Conservation (phyloP, 441 rosid species). For the Gossypium lobatum region DNA sequence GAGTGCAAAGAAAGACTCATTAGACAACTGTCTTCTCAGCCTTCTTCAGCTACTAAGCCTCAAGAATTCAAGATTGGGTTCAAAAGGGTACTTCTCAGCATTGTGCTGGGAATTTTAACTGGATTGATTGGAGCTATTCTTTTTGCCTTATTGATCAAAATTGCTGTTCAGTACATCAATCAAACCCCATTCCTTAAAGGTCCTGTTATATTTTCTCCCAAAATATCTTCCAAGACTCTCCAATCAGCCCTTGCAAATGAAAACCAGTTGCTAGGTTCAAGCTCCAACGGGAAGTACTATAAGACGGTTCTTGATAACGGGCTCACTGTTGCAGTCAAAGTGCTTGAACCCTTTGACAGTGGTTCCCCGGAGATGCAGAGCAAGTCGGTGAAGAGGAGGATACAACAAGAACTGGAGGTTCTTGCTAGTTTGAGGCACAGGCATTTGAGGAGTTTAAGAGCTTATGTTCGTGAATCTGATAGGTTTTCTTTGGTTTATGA, state of each 20-base stretch:
- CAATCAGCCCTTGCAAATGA: conserved; percentile 64
- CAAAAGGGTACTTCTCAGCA: conserved; percentile 55
- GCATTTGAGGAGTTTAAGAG: conserved; percentile 82
- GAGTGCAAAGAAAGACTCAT: conserved; percentile 47
- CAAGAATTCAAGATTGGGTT: conserved; percentile 41
- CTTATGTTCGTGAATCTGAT: conserved; percentile 72
- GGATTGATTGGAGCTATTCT: conserved; percentile 55
- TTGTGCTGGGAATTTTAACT: conserved; percentile 56
- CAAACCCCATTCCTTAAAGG: conserved; percentile 84
- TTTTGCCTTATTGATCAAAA: conserved; percentile 52
- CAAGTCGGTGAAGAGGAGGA: conserved; percentile 62
- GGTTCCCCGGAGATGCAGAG: conserved; percentile 51
- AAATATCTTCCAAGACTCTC: conserved; percentile 61
- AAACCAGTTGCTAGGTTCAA: conserved; percentile 68
- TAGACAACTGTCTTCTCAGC: conserved; percentile 39
- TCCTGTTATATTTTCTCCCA: conserved; percentile 83
- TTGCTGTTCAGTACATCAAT: conserved; percentile 51
- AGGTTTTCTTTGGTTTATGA: conserved; percentile 77
- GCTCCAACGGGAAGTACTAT: conserved; percentile 72
- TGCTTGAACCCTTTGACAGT: conserved; percentile 55
- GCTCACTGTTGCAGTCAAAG: conserved; percentile 69
- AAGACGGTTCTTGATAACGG: conserved; percentile 76
- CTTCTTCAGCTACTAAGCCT: conserved; percentile 29
- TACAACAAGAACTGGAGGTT: conserved; percentile 77
- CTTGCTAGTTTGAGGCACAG: conserved; percentile 76